Base-by-base conservation (phyloP, 2,329 filamentous ascomycete genomes). In the Beauveria brongniartii region DNA sequence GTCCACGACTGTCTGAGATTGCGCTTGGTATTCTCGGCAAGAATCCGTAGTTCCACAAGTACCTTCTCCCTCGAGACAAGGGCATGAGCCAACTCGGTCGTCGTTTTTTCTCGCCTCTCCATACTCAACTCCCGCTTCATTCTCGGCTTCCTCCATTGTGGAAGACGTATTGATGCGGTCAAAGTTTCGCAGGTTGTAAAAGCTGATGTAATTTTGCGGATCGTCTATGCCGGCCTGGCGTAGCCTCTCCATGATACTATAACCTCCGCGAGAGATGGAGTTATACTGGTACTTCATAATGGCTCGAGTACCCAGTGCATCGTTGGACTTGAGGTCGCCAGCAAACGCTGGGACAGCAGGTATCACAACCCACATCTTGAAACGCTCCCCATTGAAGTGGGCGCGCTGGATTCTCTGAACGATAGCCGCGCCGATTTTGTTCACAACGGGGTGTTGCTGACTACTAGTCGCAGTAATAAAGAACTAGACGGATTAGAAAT, bases 221-320 rank as follows among this genome's bases (percentile, higher is more conserved):
- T 93, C 78, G 1, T 76, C 80, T 55, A 92, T 80, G 9, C 90
- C 90, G 3, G 89, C 89, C 37, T 82, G 80, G 20, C 79, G 77
- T 57, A 92, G 81, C 51, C 79, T 80, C 71, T 92, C 89, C 69
- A 92, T 86, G 70, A 95, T 94, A 62, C 85, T 89, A 71, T 90
- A 76, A 3, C 88, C 89, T 37, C 89, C 89, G 41, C 90, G 84
- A 72, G 85, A 89, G 74, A 94, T 94, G 56, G 84, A 88, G 68
- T 85, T 80, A 74, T 94, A 93, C 70, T 94, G 90, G 72, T 89
- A 93, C 70, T 94, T 90, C 88, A 94, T 92, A 68, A 95, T 93
- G 5, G 90, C 91, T 41, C 91, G 80, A 0, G 90, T 94, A 24
- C 89, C 88, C 1, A 93, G 78, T 9, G 88, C 86, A 24, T 83